Conservation (phyloP, 306 rosid species). For the Trifolium repens region DNA sequence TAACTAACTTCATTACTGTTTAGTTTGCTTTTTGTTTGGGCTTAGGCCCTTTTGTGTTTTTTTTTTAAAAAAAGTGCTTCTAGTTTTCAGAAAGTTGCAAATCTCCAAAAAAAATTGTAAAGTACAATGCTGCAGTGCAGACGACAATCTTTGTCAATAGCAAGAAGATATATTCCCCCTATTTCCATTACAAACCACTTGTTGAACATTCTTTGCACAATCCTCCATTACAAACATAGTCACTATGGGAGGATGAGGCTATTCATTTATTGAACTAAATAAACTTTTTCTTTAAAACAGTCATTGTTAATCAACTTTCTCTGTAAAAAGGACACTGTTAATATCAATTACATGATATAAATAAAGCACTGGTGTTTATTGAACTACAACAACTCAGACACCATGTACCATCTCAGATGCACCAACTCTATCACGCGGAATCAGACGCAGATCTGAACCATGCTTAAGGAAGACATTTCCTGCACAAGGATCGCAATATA, state of each 20-base stretch:
- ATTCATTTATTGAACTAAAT: slow-evolving; percentile 24
- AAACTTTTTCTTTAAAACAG: background rate
- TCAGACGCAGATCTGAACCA: slow-evolving; percentile 51
- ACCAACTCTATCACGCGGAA: slow-evolving; percentile 57
- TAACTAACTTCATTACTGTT: no score
- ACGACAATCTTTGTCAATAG: background rate
- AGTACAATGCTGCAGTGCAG: background rate
- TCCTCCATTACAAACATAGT: background rate
- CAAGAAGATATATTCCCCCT: background rate
- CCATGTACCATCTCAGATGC: slow-evolving; percentile 28
- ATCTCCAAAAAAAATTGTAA: background rate
- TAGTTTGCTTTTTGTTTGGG: no score
- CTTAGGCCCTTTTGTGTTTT: no score
- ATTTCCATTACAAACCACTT: slow-evolving; percentile 3
- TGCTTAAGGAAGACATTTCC: slow-evolving; percentile 57
- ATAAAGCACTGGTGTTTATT: background rate
- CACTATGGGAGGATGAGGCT: background rate
- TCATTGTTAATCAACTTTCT: background rate
- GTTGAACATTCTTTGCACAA: background rate
- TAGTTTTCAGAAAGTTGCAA: background rate
- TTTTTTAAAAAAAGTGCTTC: background rate
- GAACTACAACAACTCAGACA: slow-evolving; percentile 32
- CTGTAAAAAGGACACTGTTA: background rate
- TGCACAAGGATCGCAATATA: slow-evolving; percentile 3
- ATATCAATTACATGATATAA: slow-evolving; percentile 19